These are phyloP conservation scores for Calonectria hongkongensis DNA, from an alignment of 2,329 filamentous ascomycete genomes.

Conservation along the genomic window DNA sequence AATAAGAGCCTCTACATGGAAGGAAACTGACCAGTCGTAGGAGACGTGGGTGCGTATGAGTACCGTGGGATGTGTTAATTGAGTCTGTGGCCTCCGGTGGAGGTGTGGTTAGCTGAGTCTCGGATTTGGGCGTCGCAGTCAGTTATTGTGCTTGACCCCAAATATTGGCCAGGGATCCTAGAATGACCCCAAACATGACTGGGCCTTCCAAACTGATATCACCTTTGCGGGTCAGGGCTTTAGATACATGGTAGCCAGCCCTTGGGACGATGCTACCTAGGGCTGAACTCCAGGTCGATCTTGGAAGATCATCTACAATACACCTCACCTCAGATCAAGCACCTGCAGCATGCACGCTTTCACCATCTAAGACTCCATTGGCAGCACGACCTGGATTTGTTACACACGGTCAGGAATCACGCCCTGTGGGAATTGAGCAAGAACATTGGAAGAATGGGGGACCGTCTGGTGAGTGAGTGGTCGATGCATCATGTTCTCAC, in stretches of 20 bases:
- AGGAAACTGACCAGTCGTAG: not conserved
- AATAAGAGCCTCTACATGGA: not conserved
- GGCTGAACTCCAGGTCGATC: not conserved
- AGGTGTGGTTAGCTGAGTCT: not conserved
- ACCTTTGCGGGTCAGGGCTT: not conserved
- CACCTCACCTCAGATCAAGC: not conserved
- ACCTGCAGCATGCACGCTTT: not conserved
- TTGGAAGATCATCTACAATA: not conserved
- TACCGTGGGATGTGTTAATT: not conserved
- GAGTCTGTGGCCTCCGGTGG: not conserved
- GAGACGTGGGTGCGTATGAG: not conserved
- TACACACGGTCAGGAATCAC: conserved; percentile 1
- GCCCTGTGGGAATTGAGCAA: not conserved
- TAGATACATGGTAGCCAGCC: not conserved
- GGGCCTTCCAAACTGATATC: not conserved
- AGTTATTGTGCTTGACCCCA: not conserved
- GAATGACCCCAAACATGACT: not conserved
- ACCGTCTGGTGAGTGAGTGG: not conserved
- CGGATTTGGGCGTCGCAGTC: not conserved
- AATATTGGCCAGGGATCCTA: not conserved
- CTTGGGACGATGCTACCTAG: not conserved
- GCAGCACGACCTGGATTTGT: not conserved
- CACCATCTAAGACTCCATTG: not conserved
- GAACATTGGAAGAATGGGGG: not conserved
- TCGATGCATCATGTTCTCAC: conserved; percentile 16